Base-by-base conservation (phyloP, 306 rosid species). In the Pterocarpus santalinus region DNA sequence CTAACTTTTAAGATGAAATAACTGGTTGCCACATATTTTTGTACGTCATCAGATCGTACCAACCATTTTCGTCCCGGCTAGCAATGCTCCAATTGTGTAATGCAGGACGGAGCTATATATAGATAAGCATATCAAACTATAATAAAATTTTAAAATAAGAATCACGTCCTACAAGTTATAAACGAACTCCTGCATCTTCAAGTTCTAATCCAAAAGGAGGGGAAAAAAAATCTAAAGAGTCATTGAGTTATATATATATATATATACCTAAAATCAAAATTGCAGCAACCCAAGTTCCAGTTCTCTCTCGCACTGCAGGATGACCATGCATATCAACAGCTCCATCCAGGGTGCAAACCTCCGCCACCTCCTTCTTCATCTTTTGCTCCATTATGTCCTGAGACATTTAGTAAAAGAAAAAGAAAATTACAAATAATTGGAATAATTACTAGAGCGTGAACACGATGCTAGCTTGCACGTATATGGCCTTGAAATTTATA, bases 261-360 rank as follows among this genome's bases (percentile, higher is more conserved):
- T 11, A 9, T 81, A 91, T 55, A 79, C 97, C 96, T 63, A 93
- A 69, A 70, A 93, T 86, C 80, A 93, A 82, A 74, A 81, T 76
- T 66, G 83, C 97, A 0, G 97, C 89, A 3, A 87, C 38, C 94
- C 92, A 88, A 33, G 81, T 69, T 43, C 97, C 97, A 14, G 91
- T 86, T 84, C 64, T 81, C 12, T 13, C 41, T 55, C 92, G 75
- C 44, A 75, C 32, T n/a, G 97, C 94, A 6, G 91, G 93, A 44
- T 32, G 67, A 16, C 97, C 97, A 35, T 69, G 84, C 82, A 91
- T 62, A 72, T 91, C 97, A 51, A 87, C 78, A 1, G 90, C 72
- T 80, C 97, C 97, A 56, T 93, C 97, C 2, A 73, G 57, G 0
- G 93, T 90, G 64, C 58, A 75, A 32, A 7, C 70, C 71, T 78